phyloP scores from a whole-genome alignment of 2,329 filamentous ascomycete genomes.

The Fusarium robinianum region DNA sequence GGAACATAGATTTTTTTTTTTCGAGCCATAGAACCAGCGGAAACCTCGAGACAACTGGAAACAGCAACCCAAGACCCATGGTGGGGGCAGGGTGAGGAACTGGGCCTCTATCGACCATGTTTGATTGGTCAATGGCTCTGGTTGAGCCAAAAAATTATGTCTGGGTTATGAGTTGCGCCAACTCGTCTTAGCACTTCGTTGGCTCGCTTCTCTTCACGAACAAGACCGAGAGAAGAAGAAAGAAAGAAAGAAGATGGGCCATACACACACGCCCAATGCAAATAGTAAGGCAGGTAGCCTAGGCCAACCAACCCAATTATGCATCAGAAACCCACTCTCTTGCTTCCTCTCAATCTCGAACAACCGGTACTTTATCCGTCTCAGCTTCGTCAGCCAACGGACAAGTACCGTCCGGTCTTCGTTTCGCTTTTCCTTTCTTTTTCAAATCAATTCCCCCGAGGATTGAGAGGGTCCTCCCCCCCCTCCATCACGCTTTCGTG shows the following conservation, averaged over 20 bases:
- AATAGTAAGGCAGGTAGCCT: too few relatives aligned
- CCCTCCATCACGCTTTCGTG: too few relatives aligned
- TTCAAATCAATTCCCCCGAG: background rate
- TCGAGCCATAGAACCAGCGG: too few relatives aligned
- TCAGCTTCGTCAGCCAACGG: background rate
- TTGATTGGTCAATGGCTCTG: conserved; percentile 42
- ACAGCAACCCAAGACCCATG: conserved; percentile 25
- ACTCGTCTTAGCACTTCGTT: conserved; percentile 11
- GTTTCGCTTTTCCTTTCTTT: too few relatives aligned
- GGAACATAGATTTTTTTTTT: too few relatives aligned
- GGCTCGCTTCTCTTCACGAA: conserved; percentile 28
- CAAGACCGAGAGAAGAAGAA: conserved; percentile 32
- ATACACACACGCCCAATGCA: too few relatives aligned
- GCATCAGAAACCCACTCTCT: too few relatives aligned
- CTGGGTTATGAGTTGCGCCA: conserved; percentile 32
- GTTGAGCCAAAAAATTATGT: conserved; percentile 29
- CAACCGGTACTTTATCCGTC: background rate
- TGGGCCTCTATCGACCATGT: conserved; percentile 35
- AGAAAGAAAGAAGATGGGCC: too few relatives aligned
- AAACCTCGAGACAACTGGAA: conserved; percentile 31
- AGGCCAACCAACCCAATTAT: too few relatives aligned
- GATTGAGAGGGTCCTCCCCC: background rate
- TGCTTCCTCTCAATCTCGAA: background rate
- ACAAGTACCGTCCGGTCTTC: background rate
- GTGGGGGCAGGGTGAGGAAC: too few relatives aligned